Base-by-base conservation (phyloP, 192 early-diverging fungal species). In the Anaeromyces robustus region DNA sequence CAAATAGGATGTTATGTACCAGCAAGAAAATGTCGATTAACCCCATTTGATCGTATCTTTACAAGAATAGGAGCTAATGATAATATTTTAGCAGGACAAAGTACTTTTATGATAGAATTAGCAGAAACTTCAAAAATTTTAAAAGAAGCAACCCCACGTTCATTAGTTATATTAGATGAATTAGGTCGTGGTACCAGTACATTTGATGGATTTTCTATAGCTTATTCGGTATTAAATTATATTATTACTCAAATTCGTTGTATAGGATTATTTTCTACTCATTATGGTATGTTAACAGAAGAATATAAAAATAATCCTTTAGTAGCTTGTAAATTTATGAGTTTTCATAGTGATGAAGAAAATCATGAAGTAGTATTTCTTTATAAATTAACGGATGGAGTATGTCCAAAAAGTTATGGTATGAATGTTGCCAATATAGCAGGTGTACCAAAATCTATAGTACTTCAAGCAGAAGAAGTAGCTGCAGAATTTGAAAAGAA, bases 351-450 rank as follows among this genome's bases (percentile, higher is more conserved):
- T 29, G 92, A 97, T 78, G 92, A 95, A 79, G 91, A 92, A 1
- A 89, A 92, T 83, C 90, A 91, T 41, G 89, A 94, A n/a, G 94
- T 99, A 26, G 95, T 94, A 0, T 99, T 99, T 85, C 83, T 99
- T 80, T 99, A 99, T 85, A 95, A 95, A 79, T 83, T 99, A 39
- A 87, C 89, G 16, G 80, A 86, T 29, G 98, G 98, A 18, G 92
- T 92, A 4, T 97, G 94, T 81, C 93, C 94, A 59, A 95, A 95
- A 85, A 96, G 94, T 29, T 97, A 96, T 83, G 98, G 98, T 78
- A 98, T 98, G 96, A 98, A 98, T 81, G 96, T 98, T 0, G 98
- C 98, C 7, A 88, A 87, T n/a, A 98, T 98, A 94, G 98, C 97
- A 0, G 95, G 95, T 12, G 90, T 99, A 19, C 95, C 95, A 0